A percentile compares a stretch with the other conserved stretches of the same genome.
Evolutionary conservation across 805 yeast species (phyloP).

Genomic region (Schwanniomyces polymorphus): DNA sequence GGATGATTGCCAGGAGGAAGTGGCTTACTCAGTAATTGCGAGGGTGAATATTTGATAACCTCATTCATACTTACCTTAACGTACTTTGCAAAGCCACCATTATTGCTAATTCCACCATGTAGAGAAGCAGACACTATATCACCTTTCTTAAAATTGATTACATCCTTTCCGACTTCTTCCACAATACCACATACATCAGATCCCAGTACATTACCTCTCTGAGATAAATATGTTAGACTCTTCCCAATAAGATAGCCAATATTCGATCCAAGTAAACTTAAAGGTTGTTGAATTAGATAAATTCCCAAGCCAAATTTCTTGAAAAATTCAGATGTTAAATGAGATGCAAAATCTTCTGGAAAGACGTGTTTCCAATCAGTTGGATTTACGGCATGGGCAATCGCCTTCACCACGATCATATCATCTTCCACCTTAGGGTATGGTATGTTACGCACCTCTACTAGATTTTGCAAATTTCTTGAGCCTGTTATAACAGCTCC

Average conservation of each 20-base stretch:
- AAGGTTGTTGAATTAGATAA: neutral
- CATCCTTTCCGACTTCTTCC: constrained; percentile 18
- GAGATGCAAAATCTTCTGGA: constrained; percentile 13
- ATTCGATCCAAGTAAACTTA: constrained; percentile 2
- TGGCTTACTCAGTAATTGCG: constrained; percentile 1
- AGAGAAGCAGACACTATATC: constrained; percentile 16
- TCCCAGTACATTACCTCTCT: constrained; percentile 7
- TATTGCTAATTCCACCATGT: constrained; percentile 15
- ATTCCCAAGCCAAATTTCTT: constrained; percentile 8
- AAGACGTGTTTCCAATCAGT: constrained; percentile 64
- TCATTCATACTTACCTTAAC: constrained; percentile 13
- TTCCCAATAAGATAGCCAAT: constrained; percentile 3
- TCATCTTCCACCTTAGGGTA: constrained; percentile 14
- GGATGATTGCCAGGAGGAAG: constrained; percentile 9
- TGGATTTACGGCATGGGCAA: constrained; percentile 60
- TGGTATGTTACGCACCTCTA: constrained; percentile 1
- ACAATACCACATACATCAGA: constrained; percentile 21
- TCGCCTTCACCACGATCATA: constrained; percentile 48
- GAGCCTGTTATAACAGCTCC: constrained; percentile 10
- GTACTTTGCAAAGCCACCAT: constrained; percentile 25
- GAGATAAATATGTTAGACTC: neutral
- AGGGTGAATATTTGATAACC: constrained; percentile 16
- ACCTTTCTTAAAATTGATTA: constrained; percentile 16
- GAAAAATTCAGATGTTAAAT: constrained; percentile 16
- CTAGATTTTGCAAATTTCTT: constrained; percentile 5